These are phyloP conservation scores for Ganoderma lingzhi DNA, from an alignment of 1,284 basidiomycete genomes.

Conservation along the genomic window DNA sequence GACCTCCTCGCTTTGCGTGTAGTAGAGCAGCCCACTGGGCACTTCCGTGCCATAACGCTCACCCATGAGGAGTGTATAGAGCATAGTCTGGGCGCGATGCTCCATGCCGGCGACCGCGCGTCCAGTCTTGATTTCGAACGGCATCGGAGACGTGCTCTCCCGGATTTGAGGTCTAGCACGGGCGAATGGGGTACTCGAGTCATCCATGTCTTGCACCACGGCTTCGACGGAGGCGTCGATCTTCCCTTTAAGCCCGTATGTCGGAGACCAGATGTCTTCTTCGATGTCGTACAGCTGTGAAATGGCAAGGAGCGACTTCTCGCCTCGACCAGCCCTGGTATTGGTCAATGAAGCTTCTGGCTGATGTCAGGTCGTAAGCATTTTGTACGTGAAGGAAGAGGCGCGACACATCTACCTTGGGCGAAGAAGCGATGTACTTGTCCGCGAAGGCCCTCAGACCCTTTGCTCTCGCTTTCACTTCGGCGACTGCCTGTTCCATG, in stretches of 20 bases:
- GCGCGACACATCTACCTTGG: slow-evolving; percentile 56
- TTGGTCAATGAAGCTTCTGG: slow-evolving; percentile 70
- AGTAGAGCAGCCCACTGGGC: slow-evolving; percentile 88
- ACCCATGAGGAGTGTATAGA: slow-evolving; percentile 92
- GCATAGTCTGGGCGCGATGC: slow-evolving; percentile 97
- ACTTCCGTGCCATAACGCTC: slow-evolving; percentile 86
- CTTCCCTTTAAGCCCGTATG: slow-evolving; percentile 95
- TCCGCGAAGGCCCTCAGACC: slow-evolving; percentile 72
- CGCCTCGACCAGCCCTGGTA: slow-evolving; percentile 59
- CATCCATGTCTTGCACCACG: slow-evolving; percentile 56
- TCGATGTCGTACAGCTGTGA: slow-evolving; percentile 86
- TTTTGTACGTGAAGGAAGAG: background rate
- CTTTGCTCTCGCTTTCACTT: slow-evolving; percentile 67
- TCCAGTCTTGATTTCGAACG: slow-evolving; percentile 98
- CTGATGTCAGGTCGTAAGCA: slow-evolving; percentile 47
- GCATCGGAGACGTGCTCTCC: slow-evolving; percentile 55
- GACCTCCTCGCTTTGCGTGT: slow-evolving; percentile 91
- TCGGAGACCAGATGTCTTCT: slow-evolving; percentile 98
- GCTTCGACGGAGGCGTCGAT: slow-evolving; percentile 91
- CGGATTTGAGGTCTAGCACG: slow-evolving; percentile 27
- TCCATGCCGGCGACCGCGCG: slow-evolving; percentile 81
- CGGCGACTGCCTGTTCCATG: slow-evolving; percentile 68
- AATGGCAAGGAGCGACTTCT: slow-evolving; percentile 72
- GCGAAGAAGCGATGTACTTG: slow-evolving; percentile 65
- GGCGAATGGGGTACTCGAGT: slow-evolving; percentile 36